Base-by-base conservation (phyloP, 208 protist species). In the Crithidia expoeki region DNA sequence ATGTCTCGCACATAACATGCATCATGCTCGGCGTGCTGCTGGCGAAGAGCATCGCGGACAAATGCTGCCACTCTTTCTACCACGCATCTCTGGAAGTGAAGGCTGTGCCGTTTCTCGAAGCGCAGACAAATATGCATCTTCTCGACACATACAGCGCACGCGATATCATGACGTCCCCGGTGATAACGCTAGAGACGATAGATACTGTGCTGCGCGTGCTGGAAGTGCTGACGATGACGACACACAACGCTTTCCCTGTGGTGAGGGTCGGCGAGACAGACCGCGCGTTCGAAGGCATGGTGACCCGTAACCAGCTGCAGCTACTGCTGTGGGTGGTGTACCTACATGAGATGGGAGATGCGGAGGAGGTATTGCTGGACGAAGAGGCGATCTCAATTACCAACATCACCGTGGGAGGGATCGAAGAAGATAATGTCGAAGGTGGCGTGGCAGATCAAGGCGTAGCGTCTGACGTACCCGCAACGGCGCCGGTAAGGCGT, bases 161-260 rank as follows among this genome's bases (percentile, higher is more conserved):
- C 21, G 81, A 98, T 67, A 85, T 97, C 49, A 97, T 97, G 88
- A 73, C 83, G 0, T 63, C 70, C n/a, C 79, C 90, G 11, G 75
- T 92, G 2, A 72, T 89, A 2, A 83, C 51, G 4, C 49, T 95
- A 1, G 27, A 61, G n/a, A 74, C 84, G 17, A 52, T 85, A 11
- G 85, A 81, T n/a, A 82, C 73, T 0, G 64, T 97, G 9, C 46
- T 79, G 32, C 69, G 78, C 12, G 59, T 96, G 21, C 25, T 90
- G 9, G 66, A 85, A 52, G 58, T 81, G 16, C 64, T 96, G 5
- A 76, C 83, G 25, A 79, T 80, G 30, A 87, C 76, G 42, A 76
- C 33, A 51, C 90, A 97, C 76, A 94, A 96, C 63, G 86, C 77
- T 57, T 98, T 98, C 49, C 92, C 95, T 19, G 83, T 97, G 0